Conservation (phyloP, 441 rosid genomes). For the Viola pubescens region DNA sequence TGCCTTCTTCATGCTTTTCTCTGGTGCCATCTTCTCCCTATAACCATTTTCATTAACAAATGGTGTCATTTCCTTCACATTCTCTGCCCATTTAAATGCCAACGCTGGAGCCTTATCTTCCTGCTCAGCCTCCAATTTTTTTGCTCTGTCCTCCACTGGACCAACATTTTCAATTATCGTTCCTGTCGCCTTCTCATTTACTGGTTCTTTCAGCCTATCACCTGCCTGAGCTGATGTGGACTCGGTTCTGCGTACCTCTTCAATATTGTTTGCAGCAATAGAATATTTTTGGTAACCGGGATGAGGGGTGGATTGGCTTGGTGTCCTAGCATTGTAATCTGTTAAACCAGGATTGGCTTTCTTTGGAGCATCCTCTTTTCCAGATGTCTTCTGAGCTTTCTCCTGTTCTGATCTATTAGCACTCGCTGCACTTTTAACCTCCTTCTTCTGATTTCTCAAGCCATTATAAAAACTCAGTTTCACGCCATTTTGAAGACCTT, state of each 20-base stretch:
- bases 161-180: constrained; percentile 9
- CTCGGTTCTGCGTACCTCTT: constrained; percentile 10
- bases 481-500: constrained; percentile 36
- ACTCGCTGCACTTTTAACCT: constrained; percentile 20
- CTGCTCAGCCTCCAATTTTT: constrained; percentile 12
- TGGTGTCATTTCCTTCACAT: constrained; percentile 16
- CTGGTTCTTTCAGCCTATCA: constrained; percentile 15
- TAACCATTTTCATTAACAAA: constrained; percentile 18
- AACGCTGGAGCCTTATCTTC: neutral
- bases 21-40: constrained; percentile 19
- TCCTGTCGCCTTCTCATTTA: constrained; percentile 20
- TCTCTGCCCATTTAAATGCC: constrained; percentile 1
- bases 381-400: constrained; percentile 18
- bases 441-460: constrained; percentile 26
- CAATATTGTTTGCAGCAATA: constrained; percentile 15
- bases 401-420: constrained; percentile 23
- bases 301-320: constrained; percentile 3
- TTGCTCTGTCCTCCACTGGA: constrained; percentile 1
- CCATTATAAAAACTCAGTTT: constrained; percentile 30
- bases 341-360: constrained; percentile 14
- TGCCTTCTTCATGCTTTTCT: constrained; percentile 15
- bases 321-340: constrained; percentile 17
- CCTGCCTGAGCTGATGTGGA: constrained; percentile 12
- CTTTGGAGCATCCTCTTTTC: constrained; percentile 16
- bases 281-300: constrained; percentile 11